Evolutionary conservation across 2,329 filamentous ascomycete species (phyloP), one percentile per base, ranked within the genome.

Genomic region (Pyrenophora tritici-repentis): DNA sequence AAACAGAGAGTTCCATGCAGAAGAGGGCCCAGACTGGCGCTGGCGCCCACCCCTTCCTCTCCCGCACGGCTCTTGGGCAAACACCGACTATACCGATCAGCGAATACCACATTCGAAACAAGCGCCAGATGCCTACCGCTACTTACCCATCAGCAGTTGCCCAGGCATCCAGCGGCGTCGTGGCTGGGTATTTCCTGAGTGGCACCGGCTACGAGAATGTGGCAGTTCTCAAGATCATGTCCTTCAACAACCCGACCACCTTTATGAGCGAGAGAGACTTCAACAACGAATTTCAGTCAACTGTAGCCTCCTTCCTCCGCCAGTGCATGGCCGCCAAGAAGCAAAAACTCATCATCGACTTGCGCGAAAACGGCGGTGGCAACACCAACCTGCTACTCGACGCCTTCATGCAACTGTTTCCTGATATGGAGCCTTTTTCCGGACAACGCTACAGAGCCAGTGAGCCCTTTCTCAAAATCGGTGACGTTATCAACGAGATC

Each of bases 341-440:
- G 64, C 79, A 74, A 33, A 85, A 81, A 61, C 73, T 89, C 2
- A 75, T 88, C 32, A 80, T 89, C 50, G 86, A 89, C 57, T 58
- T 89, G 7, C 78, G 80, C 6, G 76, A 75, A 3, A 89, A 89
- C 54, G 74, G 73, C 0, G 86, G 86, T 13, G 86, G 86, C 9
- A 55, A 56, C 9, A 65, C 67, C 1, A 54, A 66, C 35, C 56
- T 73, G 5, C 62, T 69, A 8, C 63, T 73, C 16, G 73, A 76
- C 32, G 38, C 63, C 0, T 85, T 85, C 59, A 74, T 74, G 39
- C 77, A 81, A 55, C 72, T 83, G 33, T 83, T 83, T 65, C 81
- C 81, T 3, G 45, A 61, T 0, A 50, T 68, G n/a, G 59, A 66
- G 6, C 73, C 76, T 7, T 79, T 76, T 58, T 63, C 61, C 16